Base-by-base conservation (phyloP, 805 yeast genomes). In the Candida saitoana region DNA sequence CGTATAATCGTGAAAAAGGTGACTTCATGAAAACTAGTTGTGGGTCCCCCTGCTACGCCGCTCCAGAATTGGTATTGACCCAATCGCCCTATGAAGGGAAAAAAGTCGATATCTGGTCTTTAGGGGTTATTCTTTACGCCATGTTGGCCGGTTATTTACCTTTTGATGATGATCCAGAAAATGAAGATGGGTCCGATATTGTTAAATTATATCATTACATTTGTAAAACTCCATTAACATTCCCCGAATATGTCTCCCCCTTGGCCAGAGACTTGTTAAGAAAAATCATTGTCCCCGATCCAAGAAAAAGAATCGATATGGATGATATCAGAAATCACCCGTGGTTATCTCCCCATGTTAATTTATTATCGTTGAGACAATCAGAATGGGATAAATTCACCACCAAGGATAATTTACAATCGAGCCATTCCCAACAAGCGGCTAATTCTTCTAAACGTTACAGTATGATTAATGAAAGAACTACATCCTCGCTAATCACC, bases 1-100 rank as follows among this genome's bases (percentile, higher is more conserved):
- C 91, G 20, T 93, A 82, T 65, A 67, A 65, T 37, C 63, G 65
- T 27, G 74, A 73, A 16, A 75, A 64, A 42, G 60, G 74, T 49
- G 96, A 88, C 59, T 67, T 87, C 35, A 93, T 91, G 98, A 82
- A 82, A 58, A 91, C 98, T 1, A 80, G 90, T 29, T 91, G 99
- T 62, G 99, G 99, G 1, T 87, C 96, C 2, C 99, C 99, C 1
- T 91, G 99, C 62, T 91, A 91, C 63, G 99, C 99, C 0, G 99
- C 99, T 1, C 99, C 99, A 0, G 99, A 93, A 60, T 68, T 93
- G 44, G 99, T 93, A 3, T 83, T 89, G 22, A 84, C 91, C 9
- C 87, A 82, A 48, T 77, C 81, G 41, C 89, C 95, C 12, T 93
- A 93, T 59, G 88, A 86, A 51, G 97, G 96, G 17, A 77, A 88